Evolutionary conservation across 345 rosid genomes (phyloP).

Genomic region (Jatropha curcas): DNA sequence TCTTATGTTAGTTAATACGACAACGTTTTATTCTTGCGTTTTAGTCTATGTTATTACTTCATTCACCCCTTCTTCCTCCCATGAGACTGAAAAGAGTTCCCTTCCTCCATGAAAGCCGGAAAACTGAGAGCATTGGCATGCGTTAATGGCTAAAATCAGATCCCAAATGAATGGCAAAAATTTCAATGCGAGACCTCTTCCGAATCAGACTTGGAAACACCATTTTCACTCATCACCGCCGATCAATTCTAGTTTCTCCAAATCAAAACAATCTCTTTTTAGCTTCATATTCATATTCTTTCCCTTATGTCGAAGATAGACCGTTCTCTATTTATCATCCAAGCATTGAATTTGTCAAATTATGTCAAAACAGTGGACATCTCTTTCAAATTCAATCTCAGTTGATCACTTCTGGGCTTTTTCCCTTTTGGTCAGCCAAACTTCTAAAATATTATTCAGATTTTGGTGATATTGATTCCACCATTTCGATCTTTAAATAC

Average conservation of each 20-base stretch:
- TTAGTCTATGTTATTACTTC: not conserved
- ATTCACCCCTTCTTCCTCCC: not conserved
- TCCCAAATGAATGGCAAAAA: constrained; percentile 70
- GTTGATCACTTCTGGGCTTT: constrained; percentile 52
- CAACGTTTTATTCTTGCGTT: not conserved
- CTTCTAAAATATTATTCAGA: constrained; percentile 48
- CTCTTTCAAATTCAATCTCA: constrained; percentile 63
- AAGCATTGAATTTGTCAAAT: constrained; percentile 37
- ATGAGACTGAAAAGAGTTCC: not conserved
- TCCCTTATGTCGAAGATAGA: constrained; percentile 7
- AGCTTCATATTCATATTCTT: constrained; percentile 17
- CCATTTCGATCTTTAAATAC: constrained; percentile 41
- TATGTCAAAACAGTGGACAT: constrained; percentile 27
- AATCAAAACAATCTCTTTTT: constrained; percentile 11
- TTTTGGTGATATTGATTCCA: constrained; percentile 43
- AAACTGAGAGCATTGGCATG: not conserved
- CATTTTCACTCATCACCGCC: constrained; percentile 6
- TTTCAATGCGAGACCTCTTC: constrained; percentile 45
- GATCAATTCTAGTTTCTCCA: not conserved
- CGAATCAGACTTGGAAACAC: constrained; percentile 38
- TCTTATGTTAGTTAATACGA: not conserved
- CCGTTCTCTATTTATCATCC: constrained; percentile 24
- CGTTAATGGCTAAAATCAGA: constrained; percentile 26
- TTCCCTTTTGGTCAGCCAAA: constrained; percentile 50
- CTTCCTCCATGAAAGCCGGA: too few species aligned